Evolutionary conservation across 768 basidiomycete genomes (phyloP).

Genomic region (Naganishia onofrii): DNA sequence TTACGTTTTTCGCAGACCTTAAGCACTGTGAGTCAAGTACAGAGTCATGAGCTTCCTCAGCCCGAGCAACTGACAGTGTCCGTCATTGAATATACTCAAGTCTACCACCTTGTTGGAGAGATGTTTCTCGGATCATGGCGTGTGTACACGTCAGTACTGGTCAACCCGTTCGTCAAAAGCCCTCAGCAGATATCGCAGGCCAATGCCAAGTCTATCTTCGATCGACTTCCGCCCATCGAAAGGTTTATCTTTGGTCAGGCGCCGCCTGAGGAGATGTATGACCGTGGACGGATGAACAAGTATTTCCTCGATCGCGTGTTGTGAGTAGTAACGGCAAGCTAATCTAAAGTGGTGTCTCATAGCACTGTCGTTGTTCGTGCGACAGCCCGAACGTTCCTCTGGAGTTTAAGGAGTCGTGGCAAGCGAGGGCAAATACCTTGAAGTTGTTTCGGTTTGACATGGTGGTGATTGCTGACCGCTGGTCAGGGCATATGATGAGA

Average conservation of each 20-base stretch:
- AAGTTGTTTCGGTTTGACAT: constrained; percentile 33
- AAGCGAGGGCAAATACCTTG: constrained; percentile 30
- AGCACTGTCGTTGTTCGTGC: background rate
- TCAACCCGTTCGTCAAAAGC: constrained; percentile 23
- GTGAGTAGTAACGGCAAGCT: background rate
- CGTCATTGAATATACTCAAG: constrained; percentile 7
- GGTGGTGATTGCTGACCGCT: constrained; percentile 35
- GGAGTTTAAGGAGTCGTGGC: constrained; percentile 33
- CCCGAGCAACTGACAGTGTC: background rate
- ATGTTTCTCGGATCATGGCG: constrained; percentile 39
- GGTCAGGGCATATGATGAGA: constrained; percentile 33
- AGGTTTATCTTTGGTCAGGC: constrained; percentile 18
- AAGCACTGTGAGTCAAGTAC: constrained; percentile 33
- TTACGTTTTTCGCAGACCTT: constrained; percentile 24
- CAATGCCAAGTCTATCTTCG: background rate
- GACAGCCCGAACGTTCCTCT: background rate
- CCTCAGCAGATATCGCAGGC: constrained; percentile 25
- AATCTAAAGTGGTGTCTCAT: background rate
- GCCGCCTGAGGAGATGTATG: constrained; percentile 29
- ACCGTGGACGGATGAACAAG: constrained; percentile 36
- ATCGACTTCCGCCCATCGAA: background rate
- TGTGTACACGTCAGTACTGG: constrained; percentile 35
- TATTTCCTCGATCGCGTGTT: constrained; percentile 41
- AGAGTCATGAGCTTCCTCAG: no score
- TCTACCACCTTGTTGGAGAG: constrained; percentile 43